Conservation (phyloP, 441 rosid species). For the Melastoma candidum region DNA sequence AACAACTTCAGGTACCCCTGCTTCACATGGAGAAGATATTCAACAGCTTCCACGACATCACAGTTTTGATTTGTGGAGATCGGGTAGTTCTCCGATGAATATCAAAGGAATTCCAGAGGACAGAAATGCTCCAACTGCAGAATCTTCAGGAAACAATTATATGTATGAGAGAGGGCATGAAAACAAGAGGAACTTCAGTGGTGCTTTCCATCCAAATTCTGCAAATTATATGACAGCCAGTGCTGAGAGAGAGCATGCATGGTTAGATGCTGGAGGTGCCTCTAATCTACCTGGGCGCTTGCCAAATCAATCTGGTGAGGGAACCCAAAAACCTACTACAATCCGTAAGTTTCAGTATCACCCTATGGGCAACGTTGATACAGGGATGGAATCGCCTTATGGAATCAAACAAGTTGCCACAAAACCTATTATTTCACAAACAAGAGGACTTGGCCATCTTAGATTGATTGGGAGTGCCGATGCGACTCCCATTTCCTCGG, state of each 20-base stretch:
- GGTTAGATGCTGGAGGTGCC: conserved; percentile 39
- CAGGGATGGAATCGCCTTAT: conserved; percentile 32
- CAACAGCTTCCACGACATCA: conserved; percentile 24
- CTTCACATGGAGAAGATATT: conserved; percentile 24
- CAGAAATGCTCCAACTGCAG: conserved; percentile 30
- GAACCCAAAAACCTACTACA: conserved; percentile 33
- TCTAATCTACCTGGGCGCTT: conserved; percentile 31
- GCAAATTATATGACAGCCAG: conserved; percentile 22
- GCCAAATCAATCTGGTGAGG: conserved; percentile 36
- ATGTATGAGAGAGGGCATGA: conserved; percentile 19
- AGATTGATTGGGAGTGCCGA: conserved; percentile 29
- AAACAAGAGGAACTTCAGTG: conserved; percentile 29
- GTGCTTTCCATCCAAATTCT: conserved; percentile 26
- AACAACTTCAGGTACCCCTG: conserved; percentile 14
- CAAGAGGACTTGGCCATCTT: conserved; percentile 34
- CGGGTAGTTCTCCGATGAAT: conserved; percentile 20
- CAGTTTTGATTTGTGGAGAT: conserved; percentile 40
- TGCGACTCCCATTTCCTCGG: conserved; percentile 29
- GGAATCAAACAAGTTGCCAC: conserved; percentile 24
- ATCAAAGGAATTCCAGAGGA: conserved; percentile 16
- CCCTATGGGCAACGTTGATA: conserved; percentile 77
- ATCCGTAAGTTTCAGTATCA: conserved; percentile 75
- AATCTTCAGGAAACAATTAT: conserved; percentile 35
- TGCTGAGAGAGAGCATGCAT: conserved; percentile 27
- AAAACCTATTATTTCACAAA: conserved; percentile 7